Base-by-base conservation (phyloP, 75 land plant genomes). In the Ceratopteris richardii region DNA sequence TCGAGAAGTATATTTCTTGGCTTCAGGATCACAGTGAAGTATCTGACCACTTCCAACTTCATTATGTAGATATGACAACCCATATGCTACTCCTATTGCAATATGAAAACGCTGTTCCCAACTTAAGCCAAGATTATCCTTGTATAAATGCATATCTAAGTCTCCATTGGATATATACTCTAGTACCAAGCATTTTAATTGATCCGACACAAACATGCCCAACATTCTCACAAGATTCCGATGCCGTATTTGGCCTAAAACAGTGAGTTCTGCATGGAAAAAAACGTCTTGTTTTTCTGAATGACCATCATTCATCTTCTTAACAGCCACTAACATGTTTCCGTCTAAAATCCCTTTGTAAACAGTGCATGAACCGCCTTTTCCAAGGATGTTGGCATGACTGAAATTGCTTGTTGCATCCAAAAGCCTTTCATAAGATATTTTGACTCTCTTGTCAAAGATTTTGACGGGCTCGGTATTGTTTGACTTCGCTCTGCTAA, bases 161-260 rank as follows among this genome's bases (percentile, higher is more conserved):
- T 78, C 80, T 0, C 96, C 96, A 20, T 75, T 83, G 26, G 75
- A 63, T 51, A 90, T 40, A 62, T 64, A 90, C 52, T 86, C 75
- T 23, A 86, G 75, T 24, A 86, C 87, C 53, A 86, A 51, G 56
- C 68, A 76, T 40, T 14, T 40, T 66, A 73, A 75, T 1, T 70
- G 81, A 1, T 52, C 66, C 61, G 78, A 61, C 50, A 85, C 81
- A 48, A 77, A 90, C 22, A 40, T 80, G 6, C 85, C 82, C 31
- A 80, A 44, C 0, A 90, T 54, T 68, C 68, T 86, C 42, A 90
- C 77, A 7, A 90, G 79, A 28, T 80, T 86, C 17, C 77, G 40
- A 56, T 90, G 96, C 55, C 87, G 54, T 0, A 77, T 43, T 53
- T 79, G 66, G 2, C 80, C 75, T 56, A 86, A 36, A 2, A 66